A percentile compares a stretch with the other conserved stretches of the same genome.
These are phyloP conservation scores for Carallia pectinifolia DNA, from an alignment of 345 rosid species.

Conservation along the genomic window DNA sequence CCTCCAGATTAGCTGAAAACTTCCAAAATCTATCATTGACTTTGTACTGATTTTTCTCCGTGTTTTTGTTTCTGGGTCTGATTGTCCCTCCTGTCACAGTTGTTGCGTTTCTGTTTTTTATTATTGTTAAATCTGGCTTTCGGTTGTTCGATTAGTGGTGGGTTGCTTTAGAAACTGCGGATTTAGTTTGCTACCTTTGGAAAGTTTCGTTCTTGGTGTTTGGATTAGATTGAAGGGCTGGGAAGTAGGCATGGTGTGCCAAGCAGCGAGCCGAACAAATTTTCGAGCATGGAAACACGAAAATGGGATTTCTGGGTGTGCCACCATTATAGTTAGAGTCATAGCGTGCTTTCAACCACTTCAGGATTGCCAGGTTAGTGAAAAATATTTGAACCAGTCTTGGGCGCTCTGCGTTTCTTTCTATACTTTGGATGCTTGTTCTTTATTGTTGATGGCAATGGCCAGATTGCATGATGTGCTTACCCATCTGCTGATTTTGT, in stretches of 20 bases:
- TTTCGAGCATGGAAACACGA: slow-evolving; percentile 90
- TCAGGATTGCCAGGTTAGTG: slow-evolving; percentile 94
- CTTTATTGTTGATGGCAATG: neutral
- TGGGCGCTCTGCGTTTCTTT: neutral
- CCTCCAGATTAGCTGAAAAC: slow-evolving; percentile 61
- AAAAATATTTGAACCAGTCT: too few species aligned
- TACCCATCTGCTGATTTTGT: slow-evolving; percentile 1
- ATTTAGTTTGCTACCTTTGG: slow-evolving; percentile 11
- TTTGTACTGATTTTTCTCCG: neutral
- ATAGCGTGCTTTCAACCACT: slow-evolving; percentile 97
- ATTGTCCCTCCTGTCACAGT: neutral
- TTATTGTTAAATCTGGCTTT: slow-evolving; percentile 3
- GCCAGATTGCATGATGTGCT: neutral
- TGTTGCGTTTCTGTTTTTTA: neutral
- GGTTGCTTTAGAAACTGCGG: neutral
- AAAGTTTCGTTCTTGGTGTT: slow-evolving; percentile 16
- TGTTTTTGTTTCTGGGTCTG: neutral
- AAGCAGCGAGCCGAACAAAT: slow-evolving; percentile 92
- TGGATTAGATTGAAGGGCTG: slow-evolving; percentile 31
- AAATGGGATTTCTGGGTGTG: slow-evolving; percentile 76
- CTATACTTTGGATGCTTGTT: slow-evolving; percentile 2
- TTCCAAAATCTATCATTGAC: neutral
- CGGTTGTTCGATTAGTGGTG: neutral
- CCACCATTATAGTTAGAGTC: slow-evolving; percentile 82
- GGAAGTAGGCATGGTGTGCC: slow-evolving; percentile 95